Percentiles rank a stretch among this genome's conserved stretches.
phyloP scores from a whole-genome alignment of 345 rosid genomes.

The Citrus mangshanensis region DNA sequence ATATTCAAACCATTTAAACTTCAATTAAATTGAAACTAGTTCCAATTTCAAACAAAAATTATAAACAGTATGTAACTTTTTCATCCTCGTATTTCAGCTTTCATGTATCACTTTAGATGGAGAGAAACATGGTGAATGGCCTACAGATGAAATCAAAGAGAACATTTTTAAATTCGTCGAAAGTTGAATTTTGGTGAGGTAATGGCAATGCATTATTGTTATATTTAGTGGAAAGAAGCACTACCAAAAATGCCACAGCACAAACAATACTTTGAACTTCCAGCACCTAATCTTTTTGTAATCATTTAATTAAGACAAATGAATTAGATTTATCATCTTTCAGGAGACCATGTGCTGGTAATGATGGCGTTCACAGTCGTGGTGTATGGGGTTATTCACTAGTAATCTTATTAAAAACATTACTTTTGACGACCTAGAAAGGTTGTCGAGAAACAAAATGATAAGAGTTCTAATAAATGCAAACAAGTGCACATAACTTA shows the following conservation, averaged over 20 bases:
- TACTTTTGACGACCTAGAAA: no score
- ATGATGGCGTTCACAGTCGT: constrained; percentile 26
- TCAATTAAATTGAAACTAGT: no score
- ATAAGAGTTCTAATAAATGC: no score
- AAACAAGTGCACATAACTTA: no score
- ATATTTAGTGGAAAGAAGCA: constrained; percentile 35
- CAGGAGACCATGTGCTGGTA: constrained; percentile 27
- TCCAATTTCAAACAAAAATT: no score
- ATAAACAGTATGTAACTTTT: neutral
- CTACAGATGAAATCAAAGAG: constrained; percentile 34
- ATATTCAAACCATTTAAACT: no score
- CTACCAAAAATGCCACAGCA: constrained; percentile 15
- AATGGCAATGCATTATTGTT: neutral
- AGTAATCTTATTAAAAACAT: neutral
- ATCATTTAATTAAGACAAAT: constrained; percentile 5
- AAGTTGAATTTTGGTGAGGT: constrained; percentile 24
- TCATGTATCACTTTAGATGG: constrained; percentile 28
- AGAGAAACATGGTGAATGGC: constrained; percentile 51
- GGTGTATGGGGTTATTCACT: constrained; percentile 11
- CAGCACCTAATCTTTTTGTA: constrained; percentile 20
- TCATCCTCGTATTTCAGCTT: constrained; percentile 41
- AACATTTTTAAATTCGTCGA: neutral
- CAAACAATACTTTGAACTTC: constrained; percentile 11
- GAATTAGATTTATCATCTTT: constrained; percentile 20
- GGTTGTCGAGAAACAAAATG: no score